Evolutionary conservation across 192 early-diverging fungal genomes (phyloP), one percentile per base, ranked within the genome.

Genomic region (Gorgonomyces haynaldii): DNA sequence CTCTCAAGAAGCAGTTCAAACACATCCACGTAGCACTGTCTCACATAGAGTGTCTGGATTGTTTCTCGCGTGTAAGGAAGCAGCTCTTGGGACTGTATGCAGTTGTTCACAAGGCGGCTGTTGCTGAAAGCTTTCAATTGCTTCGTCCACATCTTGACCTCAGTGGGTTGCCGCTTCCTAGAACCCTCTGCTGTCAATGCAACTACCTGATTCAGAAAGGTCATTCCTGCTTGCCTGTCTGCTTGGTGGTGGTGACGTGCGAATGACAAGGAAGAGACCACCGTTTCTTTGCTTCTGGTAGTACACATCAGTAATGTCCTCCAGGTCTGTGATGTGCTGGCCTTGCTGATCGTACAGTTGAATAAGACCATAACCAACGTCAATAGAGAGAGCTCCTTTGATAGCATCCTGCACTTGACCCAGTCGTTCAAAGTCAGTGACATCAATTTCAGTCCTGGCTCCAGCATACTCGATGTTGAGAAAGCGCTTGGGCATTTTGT

Each of bases 21-120:
- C 3, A 56, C 54, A 53, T 56, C 43, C 27, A 44, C 19, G 27
- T 56, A 56, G 54, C 54, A 56, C 49, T 54, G 25, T 56, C 54
- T 42, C 16, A 56, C 48, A 16, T 37, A 56, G 0, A 56, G 2
- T 23, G 17, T 56, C 28, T 52, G 0, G 15, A 56, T 37, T 53
- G 41, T 20, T 5, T 57, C 20, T 36, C 26, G 50, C 5, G 54
- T 19, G 37, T 56, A 56, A 25, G 54, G 54, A 19, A 54, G 45
- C 16, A 54, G 21, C 5, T 28, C 22, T 17, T 3, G 27, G 5
- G 52, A 54, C 30, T 46, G 28, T 20, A 54, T 51, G 42, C 45
- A 54, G 7, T 34, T 35, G 17, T 50, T 26, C 1, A 43, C 26
- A 9, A 54, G 16, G 22, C 37, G 41, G n/a, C 19, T 20, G 42